Evolutionary conservation across 2,329 filamentous ascomycete genomes (phyloP), one percentile per base, ranked within the genome.

Genomic region (Colletotrichum karsti): DNA sequence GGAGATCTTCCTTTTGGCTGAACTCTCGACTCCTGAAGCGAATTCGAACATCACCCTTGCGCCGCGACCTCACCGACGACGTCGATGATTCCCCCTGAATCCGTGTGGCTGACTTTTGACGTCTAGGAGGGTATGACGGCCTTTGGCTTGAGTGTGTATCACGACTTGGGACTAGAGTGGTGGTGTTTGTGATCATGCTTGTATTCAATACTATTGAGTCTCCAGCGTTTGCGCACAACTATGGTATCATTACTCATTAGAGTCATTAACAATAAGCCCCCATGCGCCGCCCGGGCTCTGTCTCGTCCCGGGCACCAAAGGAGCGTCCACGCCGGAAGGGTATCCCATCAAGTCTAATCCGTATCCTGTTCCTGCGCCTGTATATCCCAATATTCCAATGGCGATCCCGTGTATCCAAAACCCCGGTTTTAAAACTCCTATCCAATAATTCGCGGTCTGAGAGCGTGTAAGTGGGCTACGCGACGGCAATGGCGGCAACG

Each of bases 401-500:
- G 44, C 60, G 22, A 65, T 53, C 33, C 30, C 33, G 22, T 26
- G n/a, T 48, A 42, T 26, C 41, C 37, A 28, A 60, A 33, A 15
- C 9, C 13, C 41, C 28, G 24, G 5, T 39, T 28, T 33, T 13
- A 35, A 26, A 53, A 53, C 30, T 53, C 44, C 37, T 39, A n/a
- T 41, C 24, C 48, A 10, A 18, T 13, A 13, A 41, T 54, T 12
- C n/a, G 46, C 22, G 48, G 37, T 44, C 59, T 4, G 33, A 48
- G 39, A 67, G 50, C 30, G 20, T 33, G 12, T 28, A 44, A 24
- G 9, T 7, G 10, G 33, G 63, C 71, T 71, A 78, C 39, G 75
- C 74, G 13, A 83, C 80, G 22, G 78, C 79, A 71, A 85, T 75
- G 7, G 90, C 90, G 28, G 88, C 91, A 67, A 93, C 87, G 30